phyloP scores from a whole-genome alignment of 495 filamentous ascomycete genomes.

The Penicillium samsonianum region DNA sequence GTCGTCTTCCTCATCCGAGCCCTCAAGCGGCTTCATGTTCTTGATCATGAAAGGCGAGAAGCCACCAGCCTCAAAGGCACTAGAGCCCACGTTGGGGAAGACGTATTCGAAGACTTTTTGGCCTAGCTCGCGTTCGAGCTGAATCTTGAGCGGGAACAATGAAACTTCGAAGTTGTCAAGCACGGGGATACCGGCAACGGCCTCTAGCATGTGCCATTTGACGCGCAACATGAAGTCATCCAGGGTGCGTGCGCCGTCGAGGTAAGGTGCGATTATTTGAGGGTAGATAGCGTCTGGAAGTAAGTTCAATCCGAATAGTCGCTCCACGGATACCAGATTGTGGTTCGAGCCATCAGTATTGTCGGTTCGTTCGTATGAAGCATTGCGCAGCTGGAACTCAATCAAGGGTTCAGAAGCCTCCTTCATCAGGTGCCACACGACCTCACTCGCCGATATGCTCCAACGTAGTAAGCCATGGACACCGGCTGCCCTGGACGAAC shows the following conservation, averaged over 20 bases:
- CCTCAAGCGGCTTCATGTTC: slow-evolving; percentile 62
- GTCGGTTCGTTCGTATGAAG: slow-evolving; percentile 89
- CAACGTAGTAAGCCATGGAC: slow-evolving; percentile 81
- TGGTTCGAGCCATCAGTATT: slow-evolving; percentile 95
- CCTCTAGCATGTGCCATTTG: slow-evolving; percentile 97
- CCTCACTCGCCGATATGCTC: slow-evolving; percentile 87
- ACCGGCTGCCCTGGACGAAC: slow-evolving; percentile 67
- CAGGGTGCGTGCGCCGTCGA: slow-evolving; percentile 60
- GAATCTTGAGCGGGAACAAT: slow-evolving; percentile 88
- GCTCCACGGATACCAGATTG: slow-evolving; percentile 84
- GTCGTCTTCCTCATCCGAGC: slow-evolving; percentile 59
- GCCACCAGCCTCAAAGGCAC: slow-evolving; percentile 60
- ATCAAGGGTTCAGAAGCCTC: slow-evolving; percentile 85
- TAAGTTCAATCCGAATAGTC: slow-evolving; percentile 82
- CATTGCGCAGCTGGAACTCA: slow-evolving; percentile 87
- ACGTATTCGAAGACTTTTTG: slow-evolving; percentile 97
- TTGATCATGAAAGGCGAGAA: slow-evolving; percentile 84
- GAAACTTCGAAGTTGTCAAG: slow-evolving; percentile 97
- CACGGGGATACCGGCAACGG: slow-evolving; percentile 95
- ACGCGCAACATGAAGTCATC: slow-evolving; percentile 82
- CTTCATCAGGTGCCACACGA: slow-evolving; percentile 93
- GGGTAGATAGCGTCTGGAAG: slow-evolving; percentile 90
- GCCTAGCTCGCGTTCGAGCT: slow-evolving; percentile 90
- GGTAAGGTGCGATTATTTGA: slow-evolving; percentile 88
- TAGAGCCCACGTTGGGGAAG: slow-evolving; percentile 76